phyloP scores from a whole-genome alignment of 2,329 filamentous ascomycete genomes.

The Penicillium sp. region DNA sequence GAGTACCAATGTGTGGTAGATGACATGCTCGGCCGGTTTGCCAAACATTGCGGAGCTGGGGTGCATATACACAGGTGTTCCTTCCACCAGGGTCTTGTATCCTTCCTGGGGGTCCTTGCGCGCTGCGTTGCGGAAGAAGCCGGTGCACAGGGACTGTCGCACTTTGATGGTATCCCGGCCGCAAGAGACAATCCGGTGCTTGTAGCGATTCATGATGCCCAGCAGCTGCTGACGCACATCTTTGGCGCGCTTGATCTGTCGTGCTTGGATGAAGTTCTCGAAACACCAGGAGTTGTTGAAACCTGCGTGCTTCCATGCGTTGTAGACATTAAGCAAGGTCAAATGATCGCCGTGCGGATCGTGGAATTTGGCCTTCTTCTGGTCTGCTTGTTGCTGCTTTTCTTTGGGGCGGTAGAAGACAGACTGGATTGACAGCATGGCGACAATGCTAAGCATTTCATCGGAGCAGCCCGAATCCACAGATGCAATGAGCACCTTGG shows the following conservation, averaged over 20 bases:
- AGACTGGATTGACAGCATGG: slow-evolving; percentile 82
- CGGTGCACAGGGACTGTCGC: slow-evolving; percentile 81
- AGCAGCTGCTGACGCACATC: slow-evolving; percentile 90
- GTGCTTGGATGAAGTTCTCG: slow-evolving; percentile 95
- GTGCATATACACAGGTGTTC: slow-evolving; percentile 92
- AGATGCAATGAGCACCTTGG: slow-evolving; percentile 84
- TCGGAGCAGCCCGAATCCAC: slow-evolving; percentile 88
- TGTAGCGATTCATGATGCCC: slow-evolving; percentile 90
- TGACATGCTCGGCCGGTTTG: slow-evolving; percentile 93
- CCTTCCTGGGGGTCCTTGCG: slow-evolving; percentile 95
- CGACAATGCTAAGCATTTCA: slow-evolving; percentile 89
- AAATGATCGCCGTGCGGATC: slow-evolving; percentile 92
- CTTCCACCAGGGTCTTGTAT: slow-evolving; percentile 95
- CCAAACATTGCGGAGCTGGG: slow-evolving; percentile 89
- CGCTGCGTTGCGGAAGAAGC: slow-evolving; percentile 93
- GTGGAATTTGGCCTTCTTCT: slow-evolving; percentile 97
- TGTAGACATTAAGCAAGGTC: slow-evolving; percentile 94
- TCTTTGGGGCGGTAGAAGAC: slow-evolving; percentile 97
- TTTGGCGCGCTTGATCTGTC: slow-evolving; percentile 81
- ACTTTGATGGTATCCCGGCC: slow-evolving; percentile 84
- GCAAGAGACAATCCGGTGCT: slow-evolving; percentile 76
- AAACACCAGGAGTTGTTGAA: slow-evolving; percentile 90
- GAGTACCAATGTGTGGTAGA: slow-evolving; percentile 66
- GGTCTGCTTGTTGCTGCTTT: slow-evolving; percentile 92
- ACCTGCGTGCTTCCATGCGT: slow-evolving; percentile 85